Percentiles rank a stretch among this genome's conserved stretches.
Conservation (phyloP, 2,329 filamentous ascomycete species). For the Aquanectria penicillioides region DNA sequence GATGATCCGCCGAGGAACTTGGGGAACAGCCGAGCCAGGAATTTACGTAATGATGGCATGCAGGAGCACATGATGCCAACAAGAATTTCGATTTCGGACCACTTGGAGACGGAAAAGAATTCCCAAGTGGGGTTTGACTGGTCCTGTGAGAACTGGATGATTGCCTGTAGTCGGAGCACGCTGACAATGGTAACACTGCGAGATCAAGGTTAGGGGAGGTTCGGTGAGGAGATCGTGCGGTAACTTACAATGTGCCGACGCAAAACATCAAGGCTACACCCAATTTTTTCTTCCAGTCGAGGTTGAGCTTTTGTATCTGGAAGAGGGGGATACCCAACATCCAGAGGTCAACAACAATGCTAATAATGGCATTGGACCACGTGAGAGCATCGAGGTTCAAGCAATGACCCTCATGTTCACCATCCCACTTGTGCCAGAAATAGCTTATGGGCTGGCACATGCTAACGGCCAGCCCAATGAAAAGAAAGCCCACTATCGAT, state of each 20-base stretch:
- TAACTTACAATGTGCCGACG: slow-evolving; percentile 56
- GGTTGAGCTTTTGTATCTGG: slow-evolving; percentile 52
- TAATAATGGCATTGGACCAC: slow-evolving; percentile 63
- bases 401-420: slow-evolving; percentile 57
- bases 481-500: too few species aligned
- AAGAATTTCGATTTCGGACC: slow-evolving; percentile 52
- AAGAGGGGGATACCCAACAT: slow-evolving; percentile 62
- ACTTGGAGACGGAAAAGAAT: slow-evolving; percentile 44
- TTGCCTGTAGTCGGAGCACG: slow-evolving; percentile 47
- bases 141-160: slow-evolving; percentile 42
- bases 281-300: slow-evolving; percentile 60
- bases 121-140: slow-evolving; percentile 51
- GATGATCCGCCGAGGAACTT: slow-evolving; percentile 42
- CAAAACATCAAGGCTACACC: slow-evolving; percentile 61
- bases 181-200: slow-evolving; percentile 50
- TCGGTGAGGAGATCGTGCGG: too few species aligned
- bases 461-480: too few species aligned
- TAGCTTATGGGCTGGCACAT: slow-evolving; percentile 61
- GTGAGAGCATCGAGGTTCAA: slow-evolving; percentile 58
- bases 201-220: neutral
- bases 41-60: slow-evolving; percentile 48
- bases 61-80: slow-evolving; percentile 52
- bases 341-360: slow-evolving; percentile 62
- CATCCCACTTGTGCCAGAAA: slow-evolving; percentile 65
- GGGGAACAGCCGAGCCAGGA: slow-evolving; percentile 52